phyloP scores from a whole-genome alignment of 768 basidiomycete species.

The Suillus subluteus region DNA sequence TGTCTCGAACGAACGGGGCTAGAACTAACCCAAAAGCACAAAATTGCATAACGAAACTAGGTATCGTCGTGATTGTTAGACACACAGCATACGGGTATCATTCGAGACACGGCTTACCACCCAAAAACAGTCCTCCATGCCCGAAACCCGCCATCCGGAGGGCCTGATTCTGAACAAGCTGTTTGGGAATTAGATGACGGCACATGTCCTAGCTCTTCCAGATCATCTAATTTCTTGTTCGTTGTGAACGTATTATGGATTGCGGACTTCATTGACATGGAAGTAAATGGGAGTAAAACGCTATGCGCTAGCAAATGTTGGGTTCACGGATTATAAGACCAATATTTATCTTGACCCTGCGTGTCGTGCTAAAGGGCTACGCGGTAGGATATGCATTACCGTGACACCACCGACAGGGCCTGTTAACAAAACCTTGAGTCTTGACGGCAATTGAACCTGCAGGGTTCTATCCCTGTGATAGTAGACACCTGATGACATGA shows the following conservation, averaged over 20 bases:
- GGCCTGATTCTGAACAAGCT: not conserved
- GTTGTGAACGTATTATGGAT: not conserved
- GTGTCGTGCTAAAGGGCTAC: not conserved
- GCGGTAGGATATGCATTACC: not conserved
- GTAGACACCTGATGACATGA: not conserved
- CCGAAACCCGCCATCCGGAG: conserved; percentile 15
- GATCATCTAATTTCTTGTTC: not conserved
- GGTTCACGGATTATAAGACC: not conserved
- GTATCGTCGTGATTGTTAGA: not conserved
- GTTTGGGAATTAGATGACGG: not conserved
- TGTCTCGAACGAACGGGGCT: not conserved
- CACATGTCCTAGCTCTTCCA: not conserved
- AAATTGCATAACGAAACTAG: conserved; percentile 31
- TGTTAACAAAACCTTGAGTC: no score
- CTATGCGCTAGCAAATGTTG: not conserved
- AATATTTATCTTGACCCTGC: not conserved
- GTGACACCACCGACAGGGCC: no score
- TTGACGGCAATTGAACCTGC: not conserved
- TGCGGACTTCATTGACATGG: not conserved
- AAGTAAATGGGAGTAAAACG: not conserved
- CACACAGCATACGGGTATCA: not conserved
- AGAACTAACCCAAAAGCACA: conserved; percentile 29
- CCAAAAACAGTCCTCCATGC: conserved; percentile 19
- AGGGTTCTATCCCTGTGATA: not conserved
- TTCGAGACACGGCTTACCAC: conserved; percentile 11